Conservation (phyloP, 768 basidiomycete species). For the Podaxis sp. region DNA sequence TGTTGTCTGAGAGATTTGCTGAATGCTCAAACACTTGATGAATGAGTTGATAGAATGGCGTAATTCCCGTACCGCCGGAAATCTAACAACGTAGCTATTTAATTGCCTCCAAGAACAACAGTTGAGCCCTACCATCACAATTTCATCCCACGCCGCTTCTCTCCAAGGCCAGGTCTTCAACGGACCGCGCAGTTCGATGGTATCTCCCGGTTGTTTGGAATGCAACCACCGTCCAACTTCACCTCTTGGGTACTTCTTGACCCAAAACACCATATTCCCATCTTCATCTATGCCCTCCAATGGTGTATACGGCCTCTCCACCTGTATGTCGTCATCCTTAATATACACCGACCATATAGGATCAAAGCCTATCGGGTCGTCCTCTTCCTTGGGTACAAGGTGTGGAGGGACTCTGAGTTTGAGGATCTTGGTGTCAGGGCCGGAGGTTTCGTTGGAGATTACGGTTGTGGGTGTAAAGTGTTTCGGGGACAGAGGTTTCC, state of each 20-base stretch:
- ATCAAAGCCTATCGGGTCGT: constrained; percentile 20
- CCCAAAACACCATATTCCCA: constrained; percentile 73
- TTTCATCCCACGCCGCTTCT: constrained; percentile 63
- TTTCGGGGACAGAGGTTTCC: constrained; percentile 37
- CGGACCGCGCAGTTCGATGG: constrained; percentile 74
- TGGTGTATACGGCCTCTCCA: constrained; percentile 83
- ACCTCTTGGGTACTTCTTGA: constrained; percentile 73
- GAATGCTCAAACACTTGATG: constrained; percentile 43
- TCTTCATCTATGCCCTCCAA: constrained; percentile 63
- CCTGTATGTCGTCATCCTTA: constrained; percentile 87
- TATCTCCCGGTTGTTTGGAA: constrained; percentile 59
- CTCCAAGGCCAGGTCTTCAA: constrained; percentile 61
- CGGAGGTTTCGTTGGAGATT: constrained; percentile 44
- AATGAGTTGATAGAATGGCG: constrained; percentile 80
- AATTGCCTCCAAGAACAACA: not conserved
- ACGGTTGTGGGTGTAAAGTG: constrained; percentile 61
- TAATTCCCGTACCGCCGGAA: constrained; percentile 84
- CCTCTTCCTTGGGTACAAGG: constrained; percentile 24
- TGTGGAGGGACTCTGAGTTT: constrained; percentile 52
- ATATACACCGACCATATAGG: constrained; percentile 76
- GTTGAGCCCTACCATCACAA: constrained; percentile 59
- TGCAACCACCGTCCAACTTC: constrained; percentile 85
- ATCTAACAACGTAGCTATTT: constrained; percentile 40
- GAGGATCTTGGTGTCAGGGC: constrained; percentile 60
- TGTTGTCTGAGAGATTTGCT: constrained; percentile 23